Base-by-base conservation (phyloP, 1,284 basidiomycete species). In the Moesziomyces sp. region DNA sequence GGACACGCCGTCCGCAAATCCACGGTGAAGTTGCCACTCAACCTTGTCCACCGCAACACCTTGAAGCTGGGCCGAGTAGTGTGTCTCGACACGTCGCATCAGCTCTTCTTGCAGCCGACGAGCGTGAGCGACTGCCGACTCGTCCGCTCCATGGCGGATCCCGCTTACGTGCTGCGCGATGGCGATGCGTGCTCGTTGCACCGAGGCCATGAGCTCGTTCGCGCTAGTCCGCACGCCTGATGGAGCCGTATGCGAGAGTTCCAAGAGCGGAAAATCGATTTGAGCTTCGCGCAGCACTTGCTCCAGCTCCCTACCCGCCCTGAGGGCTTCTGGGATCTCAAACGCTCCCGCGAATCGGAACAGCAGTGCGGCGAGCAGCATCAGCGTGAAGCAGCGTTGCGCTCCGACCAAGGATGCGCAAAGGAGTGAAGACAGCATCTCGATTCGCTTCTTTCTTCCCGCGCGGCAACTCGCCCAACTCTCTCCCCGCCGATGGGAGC, bases 181-280 rank as follows among this genome's bases (percentile, higher is more conserved):
- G 13, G 62, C 62, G 14, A 65, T 47, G 4, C 62, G 57, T 8
- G 56, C 62, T 21, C 35, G 51, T 21, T 65, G 56, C 7, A 56
- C 34, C 2, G 43, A 24, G 11, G 34, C 44, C 35, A 65, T 48
- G 28, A 65, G 56, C 13, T 44, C 26, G 30, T 16, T 40, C 16
- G 38, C 18, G 13, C 38, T 14, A 18, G 38, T 8, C 3, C 38
- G 38, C 1, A 40, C 40, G 43, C 16, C 1, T 19, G 43, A 9
- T 35, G 46, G 5, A 34, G 18, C 19, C 3, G 34, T 4, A n/a
- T 23, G 24, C 5, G 9, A 24, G 13, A 38, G 16, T 34, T 23
- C 40, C 11, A 43, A 45, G 1, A 19, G 1, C 0, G 62, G 57
- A 14, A 65, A 21, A 2, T 54, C 16, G 48, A 65, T 46, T 3